Conservation (phyloP, 2,329 filamentous ascomycete genomes). For the Atkinsonella texensis region DNA sequence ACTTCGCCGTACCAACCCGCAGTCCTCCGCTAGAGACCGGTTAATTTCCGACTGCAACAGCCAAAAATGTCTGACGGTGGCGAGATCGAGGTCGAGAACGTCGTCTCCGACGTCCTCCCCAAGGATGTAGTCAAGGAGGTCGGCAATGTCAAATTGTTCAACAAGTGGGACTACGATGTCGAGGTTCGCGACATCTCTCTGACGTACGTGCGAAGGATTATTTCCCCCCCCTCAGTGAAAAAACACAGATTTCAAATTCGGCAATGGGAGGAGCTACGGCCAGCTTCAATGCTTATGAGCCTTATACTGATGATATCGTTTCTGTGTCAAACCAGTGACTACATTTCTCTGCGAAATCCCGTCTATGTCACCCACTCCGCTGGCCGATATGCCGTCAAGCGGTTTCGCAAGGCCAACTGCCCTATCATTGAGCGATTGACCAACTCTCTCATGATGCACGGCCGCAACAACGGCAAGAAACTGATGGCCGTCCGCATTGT, state of each 20-base stretch:
- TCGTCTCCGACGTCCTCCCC: constrained; percentile 70
- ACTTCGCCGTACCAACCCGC: constrained; percentile 25
- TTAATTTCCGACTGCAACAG: constrained; percentile 25
- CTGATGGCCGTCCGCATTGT: constrained; percentile 99
- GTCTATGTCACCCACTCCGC: constrained; percentile 99
- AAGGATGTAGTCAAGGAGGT: constrained; percentile 86
- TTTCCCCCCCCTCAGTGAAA: not conserved
- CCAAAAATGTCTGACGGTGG: constrained; percentile 85
- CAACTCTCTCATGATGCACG: constrained; percentile 99
- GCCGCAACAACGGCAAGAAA: constrained; percentile 99
- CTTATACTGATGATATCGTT: constrained; percentile 21
- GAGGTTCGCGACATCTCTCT: constrained; percentile 99
- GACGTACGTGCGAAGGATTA: constrained; percentile 53
- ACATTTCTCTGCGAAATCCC: constrained; percentile 98
- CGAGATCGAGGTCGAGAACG: constrained; percentile 83
- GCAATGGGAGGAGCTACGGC: not conserved
- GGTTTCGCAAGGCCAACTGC: constrained; percentile 99
- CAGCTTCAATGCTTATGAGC: not conserved
- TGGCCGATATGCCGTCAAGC: constrained; percentile 97
- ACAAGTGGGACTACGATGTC: constrained; percentile 97
- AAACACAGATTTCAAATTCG: not conserved
- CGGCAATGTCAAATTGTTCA: constrained; percentile 92
- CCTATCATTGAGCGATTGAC: constrained; percentile 99
- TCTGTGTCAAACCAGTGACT: constrained; percentile 56
- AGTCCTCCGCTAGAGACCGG: constrained; percentile 24